Evolutionary conservation across 345 rosid species (phyloP), one percentile per base, ranked within the genome.

Genomic region (Balakata baccata): DNA sequence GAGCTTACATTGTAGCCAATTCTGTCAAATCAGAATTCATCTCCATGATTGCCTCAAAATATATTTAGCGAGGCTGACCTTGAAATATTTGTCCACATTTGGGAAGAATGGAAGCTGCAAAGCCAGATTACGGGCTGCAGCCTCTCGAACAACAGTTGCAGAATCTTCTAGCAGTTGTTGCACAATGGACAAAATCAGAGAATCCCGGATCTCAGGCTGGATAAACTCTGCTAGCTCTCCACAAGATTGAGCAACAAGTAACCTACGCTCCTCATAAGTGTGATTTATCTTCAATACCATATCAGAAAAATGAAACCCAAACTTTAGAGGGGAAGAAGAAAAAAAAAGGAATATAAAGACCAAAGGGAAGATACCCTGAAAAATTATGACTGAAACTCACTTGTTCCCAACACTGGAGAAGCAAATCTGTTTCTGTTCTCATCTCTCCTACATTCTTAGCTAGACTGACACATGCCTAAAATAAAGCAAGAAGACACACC

Each of bases 351-450:
- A 51, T 53, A 63, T 64, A 69, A 67, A 59, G 67, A 47, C n/a
- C 51, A 81, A 58, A 75, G 20, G 66, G 66, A 45, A 69, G 49
- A 61, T 70, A 18, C 72, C 75, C 70, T 18, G 66, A 39, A 62
- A 79, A 80, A 78, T 58, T 20, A 71, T 63, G 66, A 34, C 59
- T 64, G 66, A 53, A 71, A 80, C 89, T 86, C 79, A 92, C 98
- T 85, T 94, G 97, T 85, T 94, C 98, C 98, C 97, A 94, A 77
- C 97, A 94, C 85, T 94, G 97, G 41, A 97, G 98, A 78, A 94
- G 98, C 78, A 94, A 86, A 71, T 92, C 98, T 52, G 93, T 90
- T 84, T 94, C 98, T 69, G 98, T 94, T 83, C 97, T 88, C 97
- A 92, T 92, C 81, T 94, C 90, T 66, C 98, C 98, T 64, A 94